Base-by-base conservation (phyloP, 805 yeast genomes). In the Schizosaccharomyces pombe region DNA sequence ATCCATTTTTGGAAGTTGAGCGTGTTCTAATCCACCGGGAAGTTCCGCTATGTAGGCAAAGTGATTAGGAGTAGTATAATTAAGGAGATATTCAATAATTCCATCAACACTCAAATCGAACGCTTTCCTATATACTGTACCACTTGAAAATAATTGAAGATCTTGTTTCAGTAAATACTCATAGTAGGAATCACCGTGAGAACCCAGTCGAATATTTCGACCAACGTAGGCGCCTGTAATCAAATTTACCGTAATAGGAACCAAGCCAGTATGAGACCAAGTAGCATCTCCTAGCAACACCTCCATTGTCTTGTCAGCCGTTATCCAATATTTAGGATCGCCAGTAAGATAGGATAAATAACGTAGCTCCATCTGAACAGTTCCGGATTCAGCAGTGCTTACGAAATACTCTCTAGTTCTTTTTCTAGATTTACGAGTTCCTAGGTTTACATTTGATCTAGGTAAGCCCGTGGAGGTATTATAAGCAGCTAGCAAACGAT, bases 111-210 rank as follows among this genome's bases (percentile, higher is more conserved):
- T 71, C 64, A 82, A 83, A 58, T 78, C 75, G 65, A 85, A 87
- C 80, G 86, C 77, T 12, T 76, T 75, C 61, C 77, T 69, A 65
- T 85, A 86, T 9, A 81, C 63, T 1, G 67, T 66, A 58, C 78
- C 82, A 57, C 70, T 65, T 62, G 76, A 75, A 55, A 72, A 72
- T 1, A 95, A 85, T 65, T 83, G 87, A 59, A 87, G 67, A 62
- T 81, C 84, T 66, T 85, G 95, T 65, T 86, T 86, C 59, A 86
- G 70, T 49, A 87, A 69, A 64, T 85, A 85, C 67, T 87, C 56
- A 63, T 87, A 86, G 64, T 86, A 87, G 0, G 95, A 84, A 66
- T 86, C 96, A 52, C 95, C 96, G 60, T 95, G 73, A 0, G 94
- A 82, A 0, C 96, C 96, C 55, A 87, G 68, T 58, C 95, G 74